Evolutionary conservation across 148 eudicot genomes (phyloP).

Genomic region (Rhododendron kiyosumense): DNA sequence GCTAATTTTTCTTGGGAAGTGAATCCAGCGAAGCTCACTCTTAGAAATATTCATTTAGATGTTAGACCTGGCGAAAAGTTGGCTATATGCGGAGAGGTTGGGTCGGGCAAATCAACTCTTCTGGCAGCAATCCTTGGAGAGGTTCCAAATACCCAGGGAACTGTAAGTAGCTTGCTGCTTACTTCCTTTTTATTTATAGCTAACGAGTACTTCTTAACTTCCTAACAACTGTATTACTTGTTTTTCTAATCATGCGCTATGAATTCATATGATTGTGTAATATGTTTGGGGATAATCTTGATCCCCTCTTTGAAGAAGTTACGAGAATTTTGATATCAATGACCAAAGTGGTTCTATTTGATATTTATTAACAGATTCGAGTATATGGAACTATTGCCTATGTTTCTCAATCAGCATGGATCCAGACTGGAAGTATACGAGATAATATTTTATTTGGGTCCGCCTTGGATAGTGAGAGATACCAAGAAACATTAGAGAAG

Average conservation of each 20-base stretch:
- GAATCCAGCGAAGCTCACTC: slow-evolving; percentile 40
- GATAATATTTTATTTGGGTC: slow-evolving; percentile 82
- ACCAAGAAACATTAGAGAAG: slow-evolving; percentile 61
- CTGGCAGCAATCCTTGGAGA: slow-evolving; percentile 84
- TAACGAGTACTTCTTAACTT: background rate
- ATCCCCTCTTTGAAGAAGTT: background rate
- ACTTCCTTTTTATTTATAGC: background rate
- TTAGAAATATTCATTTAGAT: slow-evolving; percentile 56
- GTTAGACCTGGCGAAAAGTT: slow-evolving; percentile 60
- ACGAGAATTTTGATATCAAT: background rate
- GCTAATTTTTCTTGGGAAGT: slow-evolving; percentile 79
- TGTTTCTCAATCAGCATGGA: slow-evolving; percentile 96
- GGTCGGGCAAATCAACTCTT: slow-evolving; percentile 87
- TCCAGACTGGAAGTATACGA: slow-evolving; percentile 79
- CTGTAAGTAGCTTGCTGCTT: slow-evolving; percentile 37
- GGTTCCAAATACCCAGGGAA: slow-evolving; percentile 68
- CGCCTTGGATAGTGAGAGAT: slow-evolving; percentile 48
- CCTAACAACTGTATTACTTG: background rate
- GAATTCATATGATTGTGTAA: background rate
- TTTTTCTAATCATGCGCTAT: background rate
- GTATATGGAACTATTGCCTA: slow-evolving; percentile 71
- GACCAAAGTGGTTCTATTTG: slow-evolving; percentile 3
- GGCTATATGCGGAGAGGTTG: slow-evolving; percentile 93
- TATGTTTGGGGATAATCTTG: background rate
- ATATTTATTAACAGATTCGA: slow-evolving; percentile 40